These are phyloP conservation scores for Xylaria sp. DNA, from an alignment of 2,329 filamentous ascomycete genomes.

Conservation along the genomic window DNA sequence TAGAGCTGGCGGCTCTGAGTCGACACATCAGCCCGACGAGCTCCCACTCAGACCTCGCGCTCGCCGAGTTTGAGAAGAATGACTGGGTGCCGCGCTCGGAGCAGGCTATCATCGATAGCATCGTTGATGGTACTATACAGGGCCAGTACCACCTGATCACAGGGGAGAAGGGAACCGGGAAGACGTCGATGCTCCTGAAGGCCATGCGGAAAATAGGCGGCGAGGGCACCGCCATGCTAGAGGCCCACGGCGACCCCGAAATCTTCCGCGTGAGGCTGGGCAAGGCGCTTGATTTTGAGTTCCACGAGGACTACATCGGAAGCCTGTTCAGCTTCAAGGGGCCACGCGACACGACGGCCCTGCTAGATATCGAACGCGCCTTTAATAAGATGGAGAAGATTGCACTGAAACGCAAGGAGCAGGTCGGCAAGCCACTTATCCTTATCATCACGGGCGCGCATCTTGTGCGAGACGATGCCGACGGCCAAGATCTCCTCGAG, in stretches of 20 bases:
- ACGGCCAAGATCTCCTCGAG: slow-evolving; percentile 93
- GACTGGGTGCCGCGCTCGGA: slow-evolving; percentile 80
- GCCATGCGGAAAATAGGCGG: slow-evolving; percentile 92
- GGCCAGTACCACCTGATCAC: slow-evolving; percentile 93
- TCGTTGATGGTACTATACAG: slow-evolving; percentile 76
- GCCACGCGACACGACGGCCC: slow-evolving; percentile 87
- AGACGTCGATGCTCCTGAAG: slow-evolving; percentile 93
- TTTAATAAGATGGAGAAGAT: slow-evolving; percentile 98
- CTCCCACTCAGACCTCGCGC: slow-evolving; percentile 33
- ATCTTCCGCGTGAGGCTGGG: slow-evolving; percentile 93
- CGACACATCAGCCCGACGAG: slow-evolving; percentile 44
- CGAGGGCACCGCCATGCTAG: slow-evolving; percentile 90
- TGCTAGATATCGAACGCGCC: slow-evolving; percentile 93
- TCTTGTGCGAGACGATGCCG: slow-evolving; percentile 87
- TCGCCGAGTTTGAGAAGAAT: slow-evolving; percentile 34
- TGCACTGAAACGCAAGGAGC: slow-evolving; percentile 74
- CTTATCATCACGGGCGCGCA: slow-evolving; percentile 94
- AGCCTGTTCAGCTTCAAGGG: slow-evolving; percentile 94
- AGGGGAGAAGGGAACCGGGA: slow-evolving; percentile 94
- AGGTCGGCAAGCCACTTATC: slow-evolving; percentile 75
- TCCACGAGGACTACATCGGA: slow-evolving; percentile 96
- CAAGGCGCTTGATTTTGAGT: slow-evolving; percentile 94
- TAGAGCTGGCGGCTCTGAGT: slow-evolving; percentile 65
- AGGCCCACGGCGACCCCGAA: slow-evolving; percentile 92
- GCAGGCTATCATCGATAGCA: slow-evolving; percentile 80